phyloP scores from a whole-genome alignment of 257 asterid species.

The Nicotiana tabacum region DNA sequence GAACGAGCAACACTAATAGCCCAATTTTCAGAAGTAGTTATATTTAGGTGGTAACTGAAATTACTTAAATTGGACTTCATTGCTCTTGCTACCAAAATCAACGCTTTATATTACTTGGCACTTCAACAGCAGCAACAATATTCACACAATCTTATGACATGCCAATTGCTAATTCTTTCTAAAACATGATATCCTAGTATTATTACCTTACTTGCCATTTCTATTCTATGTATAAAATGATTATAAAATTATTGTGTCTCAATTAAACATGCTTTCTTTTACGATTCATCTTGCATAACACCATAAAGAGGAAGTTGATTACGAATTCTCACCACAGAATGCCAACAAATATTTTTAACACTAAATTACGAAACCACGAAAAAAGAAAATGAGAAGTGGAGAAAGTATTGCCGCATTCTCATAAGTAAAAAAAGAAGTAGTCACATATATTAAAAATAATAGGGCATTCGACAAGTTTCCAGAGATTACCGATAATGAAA shows the following conservation, averaged over 20 bases:
- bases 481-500: neutral
- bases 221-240: neutral
- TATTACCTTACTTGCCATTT: neutral
- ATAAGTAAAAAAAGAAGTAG: neutral
- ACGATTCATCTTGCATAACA: neutral
- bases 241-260: neutral
- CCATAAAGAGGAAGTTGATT: neutral
- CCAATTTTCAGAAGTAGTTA: neutral
- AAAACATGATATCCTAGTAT: neutral
- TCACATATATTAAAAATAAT: neutral
- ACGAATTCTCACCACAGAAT: neutral
- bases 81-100: neutral
- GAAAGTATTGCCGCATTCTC: neutral
- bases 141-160: neutral
- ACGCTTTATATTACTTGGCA: neutral
- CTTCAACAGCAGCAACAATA: neutral
- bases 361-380: neutral
- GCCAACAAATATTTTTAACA: neutral
- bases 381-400: neutral
- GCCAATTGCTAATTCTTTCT: neutral
- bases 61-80: slow-evolving; percentile 7
- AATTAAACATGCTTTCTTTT: neutral
- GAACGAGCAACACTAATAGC: slow-evolving; percentile 4
- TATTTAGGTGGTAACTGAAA: neutral
- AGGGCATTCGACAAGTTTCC: neutral